These are phyloP conservation scores for Trypanosoma cruzi DNA, from an alignment of 208 protist species.

Conservation along the genomic window DNA sequence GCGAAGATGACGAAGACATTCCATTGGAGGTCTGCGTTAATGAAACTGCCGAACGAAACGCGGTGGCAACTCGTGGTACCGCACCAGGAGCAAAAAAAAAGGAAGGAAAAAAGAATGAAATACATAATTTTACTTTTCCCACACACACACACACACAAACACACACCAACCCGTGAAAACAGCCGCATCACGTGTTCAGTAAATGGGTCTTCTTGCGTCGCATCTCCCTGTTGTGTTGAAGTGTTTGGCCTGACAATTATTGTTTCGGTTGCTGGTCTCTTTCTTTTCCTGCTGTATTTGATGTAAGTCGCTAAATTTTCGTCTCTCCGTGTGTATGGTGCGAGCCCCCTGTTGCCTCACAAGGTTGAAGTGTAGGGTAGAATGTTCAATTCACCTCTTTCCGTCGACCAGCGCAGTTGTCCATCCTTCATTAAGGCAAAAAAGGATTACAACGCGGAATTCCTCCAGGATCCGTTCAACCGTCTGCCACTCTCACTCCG, in stretches of 20 bases:
- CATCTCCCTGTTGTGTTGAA: background rate
- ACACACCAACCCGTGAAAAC: background rate
- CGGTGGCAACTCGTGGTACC: too few relatives aligned
- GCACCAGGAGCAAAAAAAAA: too few relatives aligned
- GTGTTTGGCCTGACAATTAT: background rate
- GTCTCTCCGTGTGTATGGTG: background rate
- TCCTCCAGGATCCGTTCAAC: background rate
- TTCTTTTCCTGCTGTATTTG: background rate
- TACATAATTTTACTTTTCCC: background rate
- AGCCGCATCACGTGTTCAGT: background rate
- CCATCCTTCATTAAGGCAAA: background rate
- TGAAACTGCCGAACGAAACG: too few relatives aligned
- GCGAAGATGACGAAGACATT: too few relatives aligned
- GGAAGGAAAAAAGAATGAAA: too few relatives aligned
- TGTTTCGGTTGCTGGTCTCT: background rate
- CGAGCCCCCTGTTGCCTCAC: background rate
- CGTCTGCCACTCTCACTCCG: constrained; percentile 1
- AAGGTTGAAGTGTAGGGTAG: background rate
- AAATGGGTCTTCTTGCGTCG: background rate
- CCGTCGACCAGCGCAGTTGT: constrained; percentile 9
- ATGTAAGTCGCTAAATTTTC: background rate
- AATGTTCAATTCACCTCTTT: constrained; percentile 16
- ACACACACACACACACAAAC: too few relatives aligned
- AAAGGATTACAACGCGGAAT: background rate
- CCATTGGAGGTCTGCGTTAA: too few relatives aligned